Conservation (phyloP, 2,329 filamentous ascomycete genomes). For the Cryoendolithus antarcticus region DNA sequence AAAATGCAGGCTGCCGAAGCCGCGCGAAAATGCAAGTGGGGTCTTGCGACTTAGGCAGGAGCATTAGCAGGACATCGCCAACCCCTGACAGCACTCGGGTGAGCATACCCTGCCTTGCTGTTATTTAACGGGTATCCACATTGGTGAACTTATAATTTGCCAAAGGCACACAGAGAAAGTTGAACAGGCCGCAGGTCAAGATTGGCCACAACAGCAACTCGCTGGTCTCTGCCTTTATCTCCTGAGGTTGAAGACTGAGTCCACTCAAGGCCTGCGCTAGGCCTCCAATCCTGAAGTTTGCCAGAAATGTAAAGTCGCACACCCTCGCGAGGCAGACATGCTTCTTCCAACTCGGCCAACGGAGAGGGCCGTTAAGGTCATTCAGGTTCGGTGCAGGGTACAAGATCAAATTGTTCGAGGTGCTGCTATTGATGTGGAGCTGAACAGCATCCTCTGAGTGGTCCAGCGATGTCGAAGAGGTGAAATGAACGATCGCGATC, state of each 20-base stretch:
- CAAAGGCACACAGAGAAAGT: slow-evolving; percentile 41
- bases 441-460: slow-evolving; percentile 27
- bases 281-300: slow-evolving; percentile 35
- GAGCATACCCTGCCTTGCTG: too few relatives aligned
- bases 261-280: slow-evolving; percentile 32
- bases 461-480: slow-evolving; percentile 25
- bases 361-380: slow-evolving; percentile 37
- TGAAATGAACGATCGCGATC: slow-evolving; percentile 18
- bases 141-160: slow-evolving; percentile 23
- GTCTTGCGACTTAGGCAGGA: too few relatives aligned
- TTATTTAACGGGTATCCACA: too few relatives aligned
- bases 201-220: slow-evolving; percentile 30
- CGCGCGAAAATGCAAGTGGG: too few relatives aligned
- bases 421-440: slow-evolving; percentile 15
- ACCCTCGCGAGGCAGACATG: slow-evolving; percentile 31
- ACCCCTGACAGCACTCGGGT: too few relatives aligned
- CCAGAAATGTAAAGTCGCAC: slow-evolving; percentile 35
- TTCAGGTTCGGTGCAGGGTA: slow-evolving; percentile 36
- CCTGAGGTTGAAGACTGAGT: slow-evolving; percentile 35
- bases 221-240: slow-evolving; percentile 33
- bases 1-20: too few relatives aligned
- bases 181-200: slow-evolving; percentile 37
- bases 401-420: slow-evolving; percentile 25
- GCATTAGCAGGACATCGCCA: too few relatives aligned
- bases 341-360: slow-evolving; percentile 37